Conservation (phyloP, 164 flowering plant genomes). For the Berberis vulgaris region DNA sequence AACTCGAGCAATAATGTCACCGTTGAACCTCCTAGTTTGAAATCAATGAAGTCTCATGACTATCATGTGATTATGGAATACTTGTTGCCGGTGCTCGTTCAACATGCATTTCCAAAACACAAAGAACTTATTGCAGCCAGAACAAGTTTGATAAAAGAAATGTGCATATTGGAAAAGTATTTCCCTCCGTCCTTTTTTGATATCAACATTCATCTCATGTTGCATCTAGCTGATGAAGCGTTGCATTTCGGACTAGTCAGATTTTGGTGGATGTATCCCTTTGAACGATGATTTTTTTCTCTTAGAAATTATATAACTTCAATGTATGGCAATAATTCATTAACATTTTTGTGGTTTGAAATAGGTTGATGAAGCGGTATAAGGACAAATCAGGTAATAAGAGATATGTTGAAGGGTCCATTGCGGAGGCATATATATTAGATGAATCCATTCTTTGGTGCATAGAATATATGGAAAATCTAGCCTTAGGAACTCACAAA, state of each 20-base stretch:
- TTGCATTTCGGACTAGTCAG: not conserved
- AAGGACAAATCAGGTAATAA: not conserved
- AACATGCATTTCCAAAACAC: not conserved
- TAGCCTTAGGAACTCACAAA: not conserved
- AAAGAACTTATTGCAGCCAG: not conserved
- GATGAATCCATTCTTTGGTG: not conserved
- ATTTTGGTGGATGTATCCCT: not conserved
- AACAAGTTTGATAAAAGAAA: not conserved
- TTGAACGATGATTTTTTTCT: not conserved
- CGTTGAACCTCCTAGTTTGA: not conserved
- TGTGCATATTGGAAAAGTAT: not conserved
- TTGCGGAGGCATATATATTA: not conserved
- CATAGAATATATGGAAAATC: not conserved
- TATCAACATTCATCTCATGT: not conserved
- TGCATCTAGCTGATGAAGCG: not conserved
- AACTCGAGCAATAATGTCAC: not conserved
- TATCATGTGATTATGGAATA: not conserved
- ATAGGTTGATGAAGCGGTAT: not conserved
- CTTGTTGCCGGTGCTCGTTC: not conserved
- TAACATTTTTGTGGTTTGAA: too few relatives aligned
- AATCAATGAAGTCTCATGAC: not conserved
- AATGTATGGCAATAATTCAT: too few relatives aligned
- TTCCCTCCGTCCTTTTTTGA: not conserved
- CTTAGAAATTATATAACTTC: too few relatives aligned
- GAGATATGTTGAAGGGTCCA: not conserved